Conservation (phyloP, 208 protist species). For the Leishmania arabica region DNA sequence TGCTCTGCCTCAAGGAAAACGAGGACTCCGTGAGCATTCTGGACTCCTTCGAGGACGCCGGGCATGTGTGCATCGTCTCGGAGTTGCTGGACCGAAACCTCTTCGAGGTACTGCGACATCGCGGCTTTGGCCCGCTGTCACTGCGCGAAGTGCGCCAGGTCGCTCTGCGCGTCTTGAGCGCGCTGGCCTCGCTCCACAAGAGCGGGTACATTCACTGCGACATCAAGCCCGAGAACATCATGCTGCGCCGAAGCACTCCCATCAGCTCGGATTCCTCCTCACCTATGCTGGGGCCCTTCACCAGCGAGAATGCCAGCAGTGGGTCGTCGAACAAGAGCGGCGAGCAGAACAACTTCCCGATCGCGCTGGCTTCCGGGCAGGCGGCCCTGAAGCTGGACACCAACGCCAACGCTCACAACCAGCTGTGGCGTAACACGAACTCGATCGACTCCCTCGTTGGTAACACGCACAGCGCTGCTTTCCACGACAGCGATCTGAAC, state of each 20-base stretch:
- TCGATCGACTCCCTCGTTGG: slow-evolving; percentile 17
- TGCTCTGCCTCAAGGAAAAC: slow-evolving; percentile 52
- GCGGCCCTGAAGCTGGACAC: slow-evolving; percentile 21
- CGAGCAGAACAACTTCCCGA: slow-evolving; percentile 24
- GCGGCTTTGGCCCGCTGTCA: slow-evolving; percentile 57
- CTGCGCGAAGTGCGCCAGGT: slow-evolving; percentile 61
- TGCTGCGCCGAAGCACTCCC: slow-evolving; percentile 55
- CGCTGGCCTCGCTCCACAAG: slow-evolving; percentile 65
- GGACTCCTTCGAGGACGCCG: slow-evolving; percentile 79
- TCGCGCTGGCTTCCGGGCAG: slow-evolving; percentile 18
- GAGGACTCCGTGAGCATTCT: slow-evolving; percentile 53
- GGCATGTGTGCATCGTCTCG: slow-evolving; percentile 85
- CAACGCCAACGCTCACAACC: slow-evolving; percentile 27
- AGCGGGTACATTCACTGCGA: slow-evolving; percentile 96
- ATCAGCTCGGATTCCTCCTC: slow-evolving; percentile 15
- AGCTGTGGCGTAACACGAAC: slow-evolving; percentile 31
- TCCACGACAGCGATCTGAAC: slow-evolving; percentile 22
- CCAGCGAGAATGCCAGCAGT: slow-evolving; percentile 20
- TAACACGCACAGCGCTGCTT: slow-evolving; percentile 9
- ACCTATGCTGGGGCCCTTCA: slow-evolving; percentile 10
- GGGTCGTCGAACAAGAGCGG: slow-evolving; percentile 30
- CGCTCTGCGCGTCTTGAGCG: slow-evolving; percentile 46
- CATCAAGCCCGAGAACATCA: slow-evolving; percentile 97
- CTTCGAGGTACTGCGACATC: slow-evolving; percentile 61
- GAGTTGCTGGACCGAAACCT: slow-evolving; percentile 80